Percentiles rank a stretch among this genome's conserved stretches.
Evolutionary conservation across 108 stramenopile genomes (phyloP).

Genomic region (Stephanodiscus triporus): DNA sequence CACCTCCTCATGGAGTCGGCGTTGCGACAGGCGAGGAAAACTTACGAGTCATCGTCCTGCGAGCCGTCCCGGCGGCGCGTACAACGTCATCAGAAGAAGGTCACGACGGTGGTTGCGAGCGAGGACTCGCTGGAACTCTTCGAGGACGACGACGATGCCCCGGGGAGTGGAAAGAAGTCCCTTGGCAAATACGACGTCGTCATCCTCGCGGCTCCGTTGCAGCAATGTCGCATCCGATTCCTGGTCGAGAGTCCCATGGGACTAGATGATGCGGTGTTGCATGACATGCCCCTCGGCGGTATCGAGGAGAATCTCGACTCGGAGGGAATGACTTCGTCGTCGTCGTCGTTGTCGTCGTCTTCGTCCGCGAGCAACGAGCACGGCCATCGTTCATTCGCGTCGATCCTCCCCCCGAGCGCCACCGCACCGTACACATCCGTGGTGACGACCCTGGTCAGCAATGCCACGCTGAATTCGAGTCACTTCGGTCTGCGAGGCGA

Average conservation of each 20-base stretch:
- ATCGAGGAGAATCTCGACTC: constrained; percentile 47
- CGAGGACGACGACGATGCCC: constrained; percentile 18
- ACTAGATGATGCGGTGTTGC: constrained; percentile 60
- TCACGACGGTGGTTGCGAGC: constrained; percentile 36
- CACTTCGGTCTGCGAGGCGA: constrained; percentile 48
- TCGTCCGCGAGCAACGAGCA: constrained; percentile 35
- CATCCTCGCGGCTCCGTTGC: constrained; percentile 78
- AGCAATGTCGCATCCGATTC: constrained; percentile 65
- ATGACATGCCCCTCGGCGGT: constrained; percentile 68
- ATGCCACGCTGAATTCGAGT: constrained; percentile 57
- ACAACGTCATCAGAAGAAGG: constrained; percentile 34
- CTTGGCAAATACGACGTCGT: constrained; percentile 75
- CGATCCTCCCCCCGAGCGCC: constrained; percentile 52
- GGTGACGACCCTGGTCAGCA: constrained; percentile 71
- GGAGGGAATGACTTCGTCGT: constrained; percentile 14
- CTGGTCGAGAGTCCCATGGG: constrained; percentile 60
- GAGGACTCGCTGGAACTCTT: constrained; percentile 50
- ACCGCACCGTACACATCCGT: constrained; percentile 70
- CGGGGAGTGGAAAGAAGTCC: constrained; percentile 1
- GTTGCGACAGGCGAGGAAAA: constrained; percentile 55
- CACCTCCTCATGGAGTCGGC: constrained; percentile 68
- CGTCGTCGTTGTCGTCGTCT: not conserved
- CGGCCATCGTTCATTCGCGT: constrained; percentile 36
- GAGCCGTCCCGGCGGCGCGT: constrained; percentile 8
- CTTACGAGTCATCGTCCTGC: constrained; percentile 27